These are phyloP conservation scores for Globisporangium emineosum DNA, from an alignment of 352 stramenopile species.

Conservation along the genomic window DNA sequence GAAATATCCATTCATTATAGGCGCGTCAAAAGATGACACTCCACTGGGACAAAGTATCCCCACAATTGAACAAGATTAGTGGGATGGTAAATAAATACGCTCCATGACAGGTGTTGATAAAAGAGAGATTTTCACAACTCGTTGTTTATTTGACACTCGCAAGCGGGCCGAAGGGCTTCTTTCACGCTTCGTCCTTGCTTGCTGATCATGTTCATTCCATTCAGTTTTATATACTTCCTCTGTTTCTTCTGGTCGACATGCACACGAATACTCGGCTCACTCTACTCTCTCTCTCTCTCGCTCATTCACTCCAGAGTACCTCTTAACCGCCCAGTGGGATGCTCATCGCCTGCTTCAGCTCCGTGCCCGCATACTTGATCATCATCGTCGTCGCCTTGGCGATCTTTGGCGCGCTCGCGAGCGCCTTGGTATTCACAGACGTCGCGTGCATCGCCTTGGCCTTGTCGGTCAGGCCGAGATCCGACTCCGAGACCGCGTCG, in stretches of 20 bases:
- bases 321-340: slow-evolving; percentile 35
- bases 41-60: too few relatives aligned
- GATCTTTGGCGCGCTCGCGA: slow-evolving; percentile 48
- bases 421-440: slow-evolving; percentile 38
- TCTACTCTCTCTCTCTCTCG: not conserved
- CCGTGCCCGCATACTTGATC: slow-evolving; percentile 45
- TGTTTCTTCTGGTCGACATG: not conserved
- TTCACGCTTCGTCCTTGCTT: not conserved
- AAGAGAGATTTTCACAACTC: too few relatives aligned
- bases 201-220: too few relatives aligned
- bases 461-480: slow-evolving; percentile 36
- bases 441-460: slow-evolving; percentile 25
- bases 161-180: not conserved
- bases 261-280: not conserved
- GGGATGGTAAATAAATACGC: too few relatives aligned
- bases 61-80: too few relatives aligned
- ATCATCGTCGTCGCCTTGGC: slow-evolving; percentile 41
- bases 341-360: slow-evolving; percentile 37
- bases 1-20: too few relatives aligned
- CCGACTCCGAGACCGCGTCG: slow-evolving; percentile 37
- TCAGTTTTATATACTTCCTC: not conserved
- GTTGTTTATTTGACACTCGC: not conserved
- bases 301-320: too few relatives aligned
- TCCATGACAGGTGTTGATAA: too few relatives aligned
- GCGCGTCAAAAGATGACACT: too few relatives aligned